phyloP scores from a whole-genome alignment of 2,329 filamentous ascomycete genomes.

The Aureobasidium sp. region DNA sequence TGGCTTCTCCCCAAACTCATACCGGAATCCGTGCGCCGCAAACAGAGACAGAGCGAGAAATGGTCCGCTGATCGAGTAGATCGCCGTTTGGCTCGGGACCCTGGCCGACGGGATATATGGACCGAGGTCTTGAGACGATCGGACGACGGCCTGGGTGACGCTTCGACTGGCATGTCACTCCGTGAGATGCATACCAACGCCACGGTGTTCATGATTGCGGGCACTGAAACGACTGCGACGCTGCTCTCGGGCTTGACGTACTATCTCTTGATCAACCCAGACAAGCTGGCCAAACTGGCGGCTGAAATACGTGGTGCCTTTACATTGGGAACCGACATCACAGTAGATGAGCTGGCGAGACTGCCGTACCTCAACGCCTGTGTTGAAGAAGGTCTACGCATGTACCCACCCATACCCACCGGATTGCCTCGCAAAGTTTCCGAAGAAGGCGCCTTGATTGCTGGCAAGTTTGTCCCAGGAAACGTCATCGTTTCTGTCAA shows the following conservation, averaged over 20 bases:
- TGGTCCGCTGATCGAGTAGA: constrained; percentile 20
- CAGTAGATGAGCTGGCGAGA: constrained; percentile 24
- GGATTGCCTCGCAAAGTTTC: constrained; percentile 21
- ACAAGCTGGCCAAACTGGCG: constrained; percentile 25
- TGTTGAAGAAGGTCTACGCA: constrained; percentile 36
- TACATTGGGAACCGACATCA: constrained; percentile 27
- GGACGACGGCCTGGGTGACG: constrained; percentile 17
- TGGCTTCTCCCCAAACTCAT: neutral
- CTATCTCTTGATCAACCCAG: constrained; percentile 35
- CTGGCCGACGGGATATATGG: constrained; percentile 24
- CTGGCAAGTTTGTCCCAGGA: constrained; percentile 21
- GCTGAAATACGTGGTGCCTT: constrained; percentile 30
- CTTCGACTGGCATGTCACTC: constrained; percentile 17
- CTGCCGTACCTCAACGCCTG: constrained; percentile 36
- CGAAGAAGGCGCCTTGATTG: constrained; percentile 21
- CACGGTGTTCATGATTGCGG: constrained; percentile 28
- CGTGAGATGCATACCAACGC: constrained; percentile 29
- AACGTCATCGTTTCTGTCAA: neutral
- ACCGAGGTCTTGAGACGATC: constrained; percentile 7
- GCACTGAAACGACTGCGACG: constrained; percentile 33
- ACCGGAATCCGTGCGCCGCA: neutral
- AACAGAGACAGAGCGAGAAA: neutral
- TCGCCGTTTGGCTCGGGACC: constrained; percentile 19
- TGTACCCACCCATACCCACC: constrained; percentile 35
- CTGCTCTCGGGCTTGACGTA: constrained; percentile 29